Base-by-base conservation (phyloP, 768 basidiomycete genomes). In the Floccularia luteovirens region DNA sequence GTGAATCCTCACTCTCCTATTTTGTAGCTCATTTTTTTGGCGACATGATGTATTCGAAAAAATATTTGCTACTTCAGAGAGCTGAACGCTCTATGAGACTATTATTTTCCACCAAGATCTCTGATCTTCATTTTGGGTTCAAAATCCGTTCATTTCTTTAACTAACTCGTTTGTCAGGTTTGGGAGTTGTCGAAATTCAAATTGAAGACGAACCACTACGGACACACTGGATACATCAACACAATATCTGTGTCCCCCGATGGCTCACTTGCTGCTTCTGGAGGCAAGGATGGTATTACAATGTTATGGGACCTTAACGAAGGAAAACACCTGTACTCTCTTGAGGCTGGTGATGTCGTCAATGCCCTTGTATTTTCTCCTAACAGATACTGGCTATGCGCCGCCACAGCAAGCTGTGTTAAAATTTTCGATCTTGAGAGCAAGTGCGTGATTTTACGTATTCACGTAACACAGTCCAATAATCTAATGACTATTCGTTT, bases 241-340 rank as follows among this genome's bases (percentile, higher is more conserved):
- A 92, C 94, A 54, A 69, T 99, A 58, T 92, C 96, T 44, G 93
- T 99, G 45, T 99, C 96, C 25, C 96, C 96, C 39, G 96, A 99
- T 59, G 96, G 96, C 49, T 99, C 96, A 19, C 80, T 99, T 57
- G 93, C 94, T 52, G 96, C 96, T 35, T 98, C 96, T 36, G 96
- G 96, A 59, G 96, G 96, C 56, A 98, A 98, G 70, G 96, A 99
- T 64, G 93, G 93, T 46, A 94, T 97, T 67, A 96, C 93, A 62
- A 97, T 97, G 93, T 85, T 97, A 48, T 99, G 96, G 96, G 96
- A 99, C 63, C 72, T 99, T 56, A 98, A 97, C 70, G 96, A 98
- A 75, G 93, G 92, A 75, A 98, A 97, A 74, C 96, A 98, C 77
- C 82, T 99, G 57, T 99, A 99, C 78, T 97, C 92, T 39, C 85